Percentiles rank a stretch among this genome's conserved stretches.
These are phyloP conservation scores for Apiospora hydei DNA, from an alignment of 2,329 filamentous ascomycete genomes.

Conservation along the genomic window DNA sequence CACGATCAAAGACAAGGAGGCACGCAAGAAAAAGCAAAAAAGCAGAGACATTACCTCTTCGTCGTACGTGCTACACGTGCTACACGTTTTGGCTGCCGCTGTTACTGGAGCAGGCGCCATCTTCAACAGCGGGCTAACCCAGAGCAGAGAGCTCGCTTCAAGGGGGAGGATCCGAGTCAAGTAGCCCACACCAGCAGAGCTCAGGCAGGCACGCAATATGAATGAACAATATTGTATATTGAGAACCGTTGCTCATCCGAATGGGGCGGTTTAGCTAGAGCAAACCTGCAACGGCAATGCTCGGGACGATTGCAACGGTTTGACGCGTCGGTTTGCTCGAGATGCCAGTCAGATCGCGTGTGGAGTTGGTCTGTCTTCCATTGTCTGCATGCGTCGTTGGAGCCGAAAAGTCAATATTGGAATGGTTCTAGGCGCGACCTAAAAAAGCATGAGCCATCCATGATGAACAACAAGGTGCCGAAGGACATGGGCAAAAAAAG, in stretches of 20 bases:
- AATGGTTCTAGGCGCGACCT: not conserved
- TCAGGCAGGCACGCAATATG: not conserved
- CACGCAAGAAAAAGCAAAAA: not conserved
- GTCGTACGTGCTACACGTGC: not conserved
- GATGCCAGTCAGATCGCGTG: not conserved
- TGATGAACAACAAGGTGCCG: not conserved
- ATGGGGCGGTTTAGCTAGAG: not conserved
- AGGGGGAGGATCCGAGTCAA: not conserved
- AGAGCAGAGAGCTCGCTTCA: not conserved
- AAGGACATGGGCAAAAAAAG: not conserved
- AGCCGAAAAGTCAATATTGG: not conserved
- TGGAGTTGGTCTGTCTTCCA: not conserved
- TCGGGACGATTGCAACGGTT: not conserved
- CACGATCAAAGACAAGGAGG: not conserved
- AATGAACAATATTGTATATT: not conserved
- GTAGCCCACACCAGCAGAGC: not conserved
- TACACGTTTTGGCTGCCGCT: not conserved
- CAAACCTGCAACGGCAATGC: not conserved
- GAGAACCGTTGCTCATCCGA: not conserved
- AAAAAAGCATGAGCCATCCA: slow-evolving; percentile 1
- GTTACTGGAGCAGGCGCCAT: not conserved
- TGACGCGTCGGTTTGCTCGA: not conserved
- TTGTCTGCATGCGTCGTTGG: not conserved
- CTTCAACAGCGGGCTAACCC: slow-evolving; percentile 5
- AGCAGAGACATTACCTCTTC: not conserved